Conservation (phyloP, 2,329 filamentous ascomycete species). For the Colletotrichum musicola region DNA sequence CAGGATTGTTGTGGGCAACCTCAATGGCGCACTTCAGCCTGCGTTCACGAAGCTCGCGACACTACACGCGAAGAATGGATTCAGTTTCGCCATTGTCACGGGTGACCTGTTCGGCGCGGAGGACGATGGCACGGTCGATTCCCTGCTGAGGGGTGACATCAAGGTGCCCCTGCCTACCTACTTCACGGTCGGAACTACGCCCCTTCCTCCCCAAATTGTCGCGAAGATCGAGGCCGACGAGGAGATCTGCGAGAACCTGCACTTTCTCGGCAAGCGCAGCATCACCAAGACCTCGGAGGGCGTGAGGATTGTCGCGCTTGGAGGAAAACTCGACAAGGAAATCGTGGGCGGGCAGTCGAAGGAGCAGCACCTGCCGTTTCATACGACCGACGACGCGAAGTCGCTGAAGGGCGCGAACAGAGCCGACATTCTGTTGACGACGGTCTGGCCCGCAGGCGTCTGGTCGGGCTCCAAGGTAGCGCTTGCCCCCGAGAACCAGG, state of each 20-base stretch:
- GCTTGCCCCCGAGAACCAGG: slow-evolving; percentile 65
- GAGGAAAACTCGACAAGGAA: slow-evolving; percentile 76
- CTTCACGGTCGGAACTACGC: slow-evolving; percentile 82
- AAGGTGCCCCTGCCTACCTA: slow-evolving; percentile 86
- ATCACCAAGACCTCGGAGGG: slow-evolving; percentile 92
- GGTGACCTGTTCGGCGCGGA: slow-evolving; percentile 83
- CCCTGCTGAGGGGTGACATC: slow-evolving; percentile 80
- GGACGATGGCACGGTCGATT: slow-evolving; percentile 69
- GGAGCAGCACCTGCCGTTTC: slow-evolving; percentile 81
- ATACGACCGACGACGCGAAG: slow-evolving; percentile 82
- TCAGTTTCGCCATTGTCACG: slow-evolving; percentile 85
- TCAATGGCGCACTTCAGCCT: slow-evolving; percentile 81
- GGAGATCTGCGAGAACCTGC: slow-evolving; percentile 89
- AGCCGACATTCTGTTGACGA: slow-evolving; percentile 89
- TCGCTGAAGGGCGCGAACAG: slow-evolving; percentile 80
- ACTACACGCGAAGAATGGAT: slow-evolving; percentile 88
- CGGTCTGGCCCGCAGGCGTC: slow-evolving; percentile 84
- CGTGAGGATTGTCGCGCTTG: slow-evolving; percentile 86
- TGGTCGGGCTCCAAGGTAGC: slow-evolving; percentile 75
- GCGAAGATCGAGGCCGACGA: slow-evolving; percentile 80
- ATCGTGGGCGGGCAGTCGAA: slow-evolving; percentile 73
- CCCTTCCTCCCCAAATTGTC: slow-evolving; percentile 78
- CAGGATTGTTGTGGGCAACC: slow-evolving; percentile 84
- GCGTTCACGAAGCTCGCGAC: slow-evolving; percentile 84
- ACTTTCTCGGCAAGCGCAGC: slow-evolving; percentile 88